Conservation (phyloP, 2,329 filamentous ascomycete species). For the Penicillium glabrum region DNA sequence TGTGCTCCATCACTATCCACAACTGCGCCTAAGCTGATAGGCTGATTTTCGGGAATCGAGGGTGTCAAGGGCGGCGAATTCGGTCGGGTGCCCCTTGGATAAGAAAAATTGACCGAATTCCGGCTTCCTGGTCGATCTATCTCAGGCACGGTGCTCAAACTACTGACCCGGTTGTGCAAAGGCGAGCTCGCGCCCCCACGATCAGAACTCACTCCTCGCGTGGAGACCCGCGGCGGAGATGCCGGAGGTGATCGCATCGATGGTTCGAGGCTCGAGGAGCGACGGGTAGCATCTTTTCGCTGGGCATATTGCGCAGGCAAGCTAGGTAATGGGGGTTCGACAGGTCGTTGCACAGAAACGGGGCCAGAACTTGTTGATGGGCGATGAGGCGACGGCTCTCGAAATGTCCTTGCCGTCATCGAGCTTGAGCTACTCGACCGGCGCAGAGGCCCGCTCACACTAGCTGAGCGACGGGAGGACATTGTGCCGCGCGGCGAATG, state of each 20-base stretch:
- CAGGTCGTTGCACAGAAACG: slow-evolving; percentile 32
- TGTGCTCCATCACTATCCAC: slow-evolving; percentile 25
- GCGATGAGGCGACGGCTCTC: slow-evolving; percentile 65
- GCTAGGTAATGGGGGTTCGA: slow-evolving; percentile 71
- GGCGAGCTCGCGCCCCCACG: slow-evolving; percentile 17
- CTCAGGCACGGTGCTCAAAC: slow-evolving; percentile 33
- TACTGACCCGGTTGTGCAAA: slow-evolving; percentile 19
- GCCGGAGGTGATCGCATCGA: slow-evolving; percentile 48
- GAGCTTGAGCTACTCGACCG: slow-evolving; percentile 71
- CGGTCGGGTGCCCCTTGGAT: slow-evolving; percentile 42
- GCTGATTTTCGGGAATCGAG: slow-evolving; percentile 14
- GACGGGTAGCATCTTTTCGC: slow-evolving; percentile 35
- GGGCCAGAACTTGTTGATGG: slow-evolving; percentile 46
- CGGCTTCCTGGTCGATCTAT: slow-evolving; percentile 41
- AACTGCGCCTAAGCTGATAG: slow-evolving; percentile 14
- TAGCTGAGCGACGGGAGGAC: slow-evolving; percentile 41
- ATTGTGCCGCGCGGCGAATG: slow-evolving; percentile 63
- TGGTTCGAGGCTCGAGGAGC: slow-evolving; percentile 55
- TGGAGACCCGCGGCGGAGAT: slow-evolving; percentile 35
- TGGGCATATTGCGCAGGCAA: slow-evolving; percentile 58
- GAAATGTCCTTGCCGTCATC: slow-evolving; percentile 87
- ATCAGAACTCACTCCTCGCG: slow-evolving; percentile 44
- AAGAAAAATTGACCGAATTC: slow-evolving; percentile 51
- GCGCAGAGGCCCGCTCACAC: slow-evolving; percentile 51
- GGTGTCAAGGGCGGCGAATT: slow-evolving; percentile 36